Conservation (phyloP, 768 basidiomycete species). For the Auriscalpium microsporum region DNA sequence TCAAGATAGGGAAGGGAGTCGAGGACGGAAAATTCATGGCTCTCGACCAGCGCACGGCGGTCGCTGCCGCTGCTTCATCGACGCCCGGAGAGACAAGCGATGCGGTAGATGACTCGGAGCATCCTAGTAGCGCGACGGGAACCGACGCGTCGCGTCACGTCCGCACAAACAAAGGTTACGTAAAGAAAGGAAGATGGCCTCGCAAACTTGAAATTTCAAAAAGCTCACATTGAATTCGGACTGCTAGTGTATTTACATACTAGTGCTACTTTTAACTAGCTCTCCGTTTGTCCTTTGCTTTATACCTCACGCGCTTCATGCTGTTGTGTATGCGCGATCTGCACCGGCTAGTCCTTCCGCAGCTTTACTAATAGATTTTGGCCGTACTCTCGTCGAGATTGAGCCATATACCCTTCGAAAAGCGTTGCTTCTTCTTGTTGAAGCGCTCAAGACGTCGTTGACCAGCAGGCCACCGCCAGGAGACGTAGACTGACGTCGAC, state of each 20-base stretch:
- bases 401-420: slow-evolving; percentile 70
- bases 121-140: not conserved
- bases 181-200: too few species aligned
- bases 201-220: too few species aligned
- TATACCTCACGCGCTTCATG: slow-evolving; percentile 81
- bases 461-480: too few species aligned
- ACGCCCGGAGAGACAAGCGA: not conserved
- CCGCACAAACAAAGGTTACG: too few species aligned
- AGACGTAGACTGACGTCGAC: too few species aligned
- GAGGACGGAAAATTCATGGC: slow-evolving; percentile 11
- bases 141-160: slow-evolving; percentile 3
- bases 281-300: slow-evolving; percentile 65
- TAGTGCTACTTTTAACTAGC: slow-evolving; percentile 56
- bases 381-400: slow-evolving; percentile 95
- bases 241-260: too few species aligned
- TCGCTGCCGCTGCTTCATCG: not conserved
- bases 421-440: slow-evolving; percentile 77
- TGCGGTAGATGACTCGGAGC: too few species aligned
- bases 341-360: too few species aligned
- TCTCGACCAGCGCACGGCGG: not conserved
- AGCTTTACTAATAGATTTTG: too few species aligned
- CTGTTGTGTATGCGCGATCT: slow-evolving; percentile 65
- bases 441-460: slow-evolving; percentile 42
- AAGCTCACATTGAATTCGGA: too few species aligned
- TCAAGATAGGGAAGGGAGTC: slow-evolving; percentile 10